A percentile compares a stretch with the other conserved stretches of the same genome.
Conservation (phyloP, 2,329 filamentous ascomycete species). For the Epichloe festucae region DNA sequence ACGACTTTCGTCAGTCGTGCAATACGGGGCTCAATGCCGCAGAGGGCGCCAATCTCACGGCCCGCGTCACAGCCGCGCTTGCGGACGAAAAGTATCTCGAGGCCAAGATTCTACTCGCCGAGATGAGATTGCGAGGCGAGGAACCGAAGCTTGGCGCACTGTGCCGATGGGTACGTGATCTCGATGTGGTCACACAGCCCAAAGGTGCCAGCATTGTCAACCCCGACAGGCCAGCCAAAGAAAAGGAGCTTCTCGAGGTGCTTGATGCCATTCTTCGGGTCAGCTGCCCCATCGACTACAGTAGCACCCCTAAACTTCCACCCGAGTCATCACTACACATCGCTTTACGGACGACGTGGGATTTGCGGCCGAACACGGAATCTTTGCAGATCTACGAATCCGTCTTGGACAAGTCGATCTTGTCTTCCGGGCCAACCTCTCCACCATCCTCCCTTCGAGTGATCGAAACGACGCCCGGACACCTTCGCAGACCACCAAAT, state of each 20-base stretch:
- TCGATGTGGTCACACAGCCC: constrained; percentile 51
- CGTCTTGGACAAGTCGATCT: constrained; percentile 44
- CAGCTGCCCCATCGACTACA: constrained; percentile 44
- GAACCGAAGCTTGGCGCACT: constrained; percentile 55
- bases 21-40: constrained; percentile 51
- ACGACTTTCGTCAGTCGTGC: constrained; percentile 56
- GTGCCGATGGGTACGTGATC: constrained; percentile 59
- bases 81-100: constrained; percentile 53
- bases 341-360: constrained; percentile 46
- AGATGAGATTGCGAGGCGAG: constrained; percentile 56
- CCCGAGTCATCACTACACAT: constrained; percentile 32
- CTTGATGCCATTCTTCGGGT: constrained; percentile 52
- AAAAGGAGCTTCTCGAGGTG: constrained; percentile 44
- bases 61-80: constrained; percentile 51
- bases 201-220: constrained; percentile 22
- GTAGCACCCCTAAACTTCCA: constrained; percentile 21
- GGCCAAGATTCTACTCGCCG: constrained; percentile 51
- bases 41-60: constrained; percentile 49
- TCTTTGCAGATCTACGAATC: constrained; percentile 38
- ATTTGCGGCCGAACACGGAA: constrained; percentile 33
- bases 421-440: constrained; percentile 24
- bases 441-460: constrained; percentile 29
- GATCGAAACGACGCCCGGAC: constrained; percentile 48
- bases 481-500: constrained; percentile 53
- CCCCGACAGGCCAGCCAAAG: constrained; percentile 27